These are phyloP conservation scores for Globisporangium cystogenes DNA, from an alignment of 352 stramenopile species.

Conservation along the genomic window DNA sequence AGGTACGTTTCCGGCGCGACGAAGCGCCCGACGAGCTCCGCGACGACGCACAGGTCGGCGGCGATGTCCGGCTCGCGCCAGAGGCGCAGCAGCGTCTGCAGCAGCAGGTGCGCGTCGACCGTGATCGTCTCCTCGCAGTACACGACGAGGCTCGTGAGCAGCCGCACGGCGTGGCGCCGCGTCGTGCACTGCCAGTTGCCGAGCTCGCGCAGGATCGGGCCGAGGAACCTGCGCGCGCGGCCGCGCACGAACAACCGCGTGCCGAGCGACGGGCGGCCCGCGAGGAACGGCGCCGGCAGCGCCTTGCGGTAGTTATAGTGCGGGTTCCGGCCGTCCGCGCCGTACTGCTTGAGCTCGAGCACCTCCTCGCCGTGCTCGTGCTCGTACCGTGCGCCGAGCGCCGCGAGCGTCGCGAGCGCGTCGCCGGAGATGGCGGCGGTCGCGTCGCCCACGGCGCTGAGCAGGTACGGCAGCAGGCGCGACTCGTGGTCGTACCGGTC, in stretches of 20 bases:
- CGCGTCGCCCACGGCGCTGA: conserved; percentile 86
- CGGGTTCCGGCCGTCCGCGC: conserved; percentile 86
- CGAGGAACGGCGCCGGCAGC: conserved; percentile 79
- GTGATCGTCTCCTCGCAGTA: conserved; percentile 94
- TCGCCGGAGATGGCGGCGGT: conserved; percentile 26
- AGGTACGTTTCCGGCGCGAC: conserved; percentile 61
- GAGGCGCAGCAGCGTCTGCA: conserved; percentile 56
- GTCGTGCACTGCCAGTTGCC: conserved; percentile 89
- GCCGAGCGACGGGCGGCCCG: conserved; percentile 78
- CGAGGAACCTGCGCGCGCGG: conserved; percentile 87
- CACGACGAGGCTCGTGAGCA: conserved; percentile 89
- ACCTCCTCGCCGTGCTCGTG: conserved; percentile 77
- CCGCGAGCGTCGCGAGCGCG: conserved; percentile 75
- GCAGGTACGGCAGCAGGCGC: conserved; percentile 92
- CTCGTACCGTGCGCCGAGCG: conserved; percentile 54
- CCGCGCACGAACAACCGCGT: conserved; percentile 89
- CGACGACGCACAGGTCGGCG: conserved; percentile 23
- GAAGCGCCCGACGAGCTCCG: conserved; percentile 60
- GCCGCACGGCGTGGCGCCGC: conserved; percentile 68
- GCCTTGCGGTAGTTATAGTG: conserved; percentile 79
- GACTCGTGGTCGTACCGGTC: conserved; percentile 94
- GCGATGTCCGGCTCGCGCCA: conserved; percentile 36
- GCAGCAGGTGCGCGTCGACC: conserved; percentile 76
- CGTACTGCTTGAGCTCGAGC: conserved; percentile 93
- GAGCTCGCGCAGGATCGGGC: conserved; percentile 87